Conservation (phyloP, 164 flowering plant genomes). For the Magnolia officinalis region DNA sequence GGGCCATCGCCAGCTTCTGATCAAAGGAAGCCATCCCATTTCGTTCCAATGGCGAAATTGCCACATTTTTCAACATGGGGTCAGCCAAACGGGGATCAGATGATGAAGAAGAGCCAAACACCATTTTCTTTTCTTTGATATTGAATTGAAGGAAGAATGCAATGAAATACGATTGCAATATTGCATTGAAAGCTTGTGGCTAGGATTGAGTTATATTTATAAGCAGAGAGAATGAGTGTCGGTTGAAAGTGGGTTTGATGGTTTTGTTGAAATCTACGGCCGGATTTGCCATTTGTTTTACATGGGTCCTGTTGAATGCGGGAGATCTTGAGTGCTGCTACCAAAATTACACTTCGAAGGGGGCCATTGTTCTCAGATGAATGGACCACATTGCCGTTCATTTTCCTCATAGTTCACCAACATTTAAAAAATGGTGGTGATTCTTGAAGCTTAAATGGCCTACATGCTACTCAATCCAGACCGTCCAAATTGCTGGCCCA, state of each 20-base stretch:
- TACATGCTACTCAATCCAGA: no score
- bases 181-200: neutral
- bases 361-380: no score
- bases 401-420: no score
- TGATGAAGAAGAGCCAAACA: neutral
- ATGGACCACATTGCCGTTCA: no score
- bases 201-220: neutral
- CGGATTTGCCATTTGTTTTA: neutral
- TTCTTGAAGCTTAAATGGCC: no score
- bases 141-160: no score
- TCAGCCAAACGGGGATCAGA: neutral
- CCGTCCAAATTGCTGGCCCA: no score
- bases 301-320: no score
- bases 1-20: constrained; percentile 76
- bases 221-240: neutral
- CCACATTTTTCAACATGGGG: neutral
- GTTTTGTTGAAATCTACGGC: neutral
- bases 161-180: neutral
- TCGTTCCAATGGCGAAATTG: constrained; percentile 40
- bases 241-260: neutral
- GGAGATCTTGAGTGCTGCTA: no score
- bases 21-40: constrained; percentile 45
- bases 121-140: neutral
- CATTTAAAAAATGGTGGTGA: no score
- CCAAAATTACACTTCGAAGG: no score